Evolutionary conservation across 169 alveolate genomes (phyloP), one percentile per base, ranked within the genome.

Genomic region (Pseudocohnilembus persalinus): DNA sequence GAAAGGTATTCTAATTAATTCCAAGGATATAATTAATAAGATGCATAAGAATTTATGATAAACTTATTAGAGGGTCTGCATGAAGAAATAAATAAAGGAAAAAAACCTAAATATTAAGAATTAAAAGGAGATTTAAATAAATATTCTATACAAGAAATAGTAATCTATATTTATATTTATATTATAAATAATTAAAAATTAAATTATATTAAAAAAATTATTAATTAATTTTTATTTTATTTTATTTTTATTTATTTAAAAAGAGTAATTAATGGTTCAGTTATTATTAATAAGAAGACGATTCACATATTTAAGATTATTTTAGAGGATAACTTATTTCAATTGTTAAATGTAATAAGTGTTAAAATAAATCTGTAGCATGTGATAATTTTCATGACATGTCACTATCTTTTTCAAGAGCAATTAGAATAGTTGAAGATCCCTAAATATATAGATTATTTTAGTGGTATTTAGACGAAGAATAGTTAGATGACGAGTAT

Each of bases 41-140:
- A 95, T 85, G 93, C 98, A 26, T 88, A 95, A 74, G 97, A 93
- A 84, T 95, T 95, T 81, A 81, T 95, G 73, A 87, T 91, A 28
- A 89, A 88, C 76, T 84, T 94, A 34, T 84, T 93, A 0, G 97
- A 93, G 88, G 96, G 96, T 0, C 27, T 95, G 29, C 95, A 93
- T 90, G 93, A 87, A 84, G 96, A 93, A 68, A 74, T 95, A 79
- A 95, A 95, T 89, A 81, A 93, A 74, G 94, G 92, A 0, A 84
- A 85, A 28, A 95, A 95, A 81, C 96, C 95, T 28, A 31, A 73
- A 27, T 92, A 92, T 35, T 86, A 89, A 82, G 94, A 89, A 80
- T 35, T 92, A 74, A 88, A 87, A 63, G 90, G 79, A 33, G 90
- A 84, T 76, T 64, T 76, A 24, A 77, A 83, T n/a, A 79, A 79